Base-by-base conservation (phyloP, 768 basidiomycete species). In the Rhodotorula kratochvilovae region DNA sequence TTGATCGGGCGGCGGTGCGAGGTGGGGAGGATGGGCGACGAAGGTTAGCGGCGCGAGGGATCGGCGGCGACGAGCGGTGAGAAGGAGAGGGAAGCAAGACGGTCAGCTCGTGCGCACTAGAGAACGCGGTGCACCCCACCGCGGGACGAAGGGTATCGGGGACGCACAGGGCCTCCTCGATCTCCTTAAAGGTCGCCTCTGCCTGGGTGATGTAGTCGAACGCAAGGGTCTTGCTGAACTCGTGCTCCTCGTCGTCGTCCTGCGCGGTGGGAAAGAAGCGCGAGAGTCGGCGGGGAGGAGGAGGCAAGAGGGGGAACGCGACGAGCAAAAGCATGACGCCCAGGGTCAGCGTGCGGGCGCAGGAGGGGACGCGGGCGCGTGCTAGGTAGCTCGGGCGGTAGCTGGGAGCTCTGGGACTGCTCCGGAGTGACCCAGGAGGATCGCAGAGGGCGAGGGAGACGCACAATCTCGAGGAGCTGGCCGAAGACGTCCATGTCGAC, bases 381-480 rank as follows among this genome's bases (percentile, higher is more conserved):
- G 48, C 27, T 10, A 25, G 31, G 33, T 6, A 8, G 31, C 15
- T 13, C 17, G 1, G 45, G 3, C 27, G 15, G 43, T 13, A 13
- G 25, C 48, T 50, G 7, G 11, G 27, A 31, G 31, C 3, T 12
- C n/a, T 6, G 12, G 2, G 1, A 12, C 2, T 5, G n/a, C 53
- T 3, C 54, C 21, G 16, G 31, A n/a, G 21, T 33, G 16, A 19
- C 33, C 13, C 33, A 8, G 17, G 5, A 1, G 16, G 42, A 29
- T 8, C 31, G 19, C 45, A 4, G 35, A 21, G 53, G 13, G 43
- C 13, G 19, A 42, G 35, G 16, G 23, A 11, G 16, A 72, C 77
- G 53, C 50, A 78, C 96, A 77, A 98, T 86, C 63, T 97, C 94
- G 73, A 93, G 85, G 73, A 98, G 87, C 81, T 98, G 95, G 11